phyloP scores from a whole-genome alignment of 2,329 filamentous ascomycete genomes.

The Phialophora expanda region DNA sequence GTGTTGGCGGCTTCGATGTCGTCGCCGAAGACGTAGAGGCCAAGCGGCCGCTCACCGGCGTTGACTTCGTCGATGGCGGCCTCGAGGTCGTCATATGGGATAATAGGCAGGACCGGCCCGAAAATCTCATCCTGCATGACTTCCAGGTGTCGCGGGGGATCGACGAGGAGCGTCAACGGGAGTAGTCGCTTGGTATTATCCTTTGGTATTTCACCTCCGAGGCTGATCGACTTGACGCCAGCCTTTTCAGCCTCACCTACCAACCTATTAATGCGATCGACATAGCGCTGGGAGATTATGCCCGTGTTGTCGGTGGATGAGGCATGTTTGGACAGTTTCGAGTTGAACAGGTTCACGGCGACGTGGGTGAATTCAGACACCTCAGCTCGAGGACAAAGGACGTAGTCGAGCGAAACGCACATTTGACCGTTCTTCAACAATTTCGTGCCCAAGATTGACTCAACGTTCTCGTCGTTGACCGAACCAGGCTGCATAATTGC shows the following conservation, averaged over 20 bases:
- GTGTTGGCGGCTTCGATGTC: slow-evolving; percentile 46
- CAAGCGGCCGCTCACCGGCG: slow-evolving; percentile 46
- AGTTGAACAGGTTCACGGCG: slow-evolving; percentile 44
- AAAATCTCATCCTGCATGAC: slow-evolving; percentile 48
- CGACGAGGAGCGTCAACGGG: neutral
- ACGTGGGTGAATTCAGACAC: slow-evolving; percentile 46
- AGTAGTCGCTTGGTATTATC: neutral
- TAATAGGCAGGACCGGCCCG: slow-evolving; percentile 51
- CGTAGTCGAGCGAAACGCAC: slow-evolving; percentile 51
- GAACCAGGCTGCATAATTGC: slow-evolving; percentile 52
- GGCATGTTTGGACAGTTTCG: slow-evolving; percentile 40
- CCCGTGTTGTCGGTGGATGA: slow-evolving; percentile 34
- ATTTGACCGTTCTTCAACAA: slow-evolving; percentile 53
- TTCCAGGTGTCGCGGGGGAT: slow-evolving; percentile 5
- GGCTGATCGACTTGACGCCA: slow-evolving; percentile 40
- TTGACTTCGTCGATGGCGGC: slow-evolving; percentile 42
- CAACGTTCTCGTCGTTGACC: slow-evolving; percentile 51
- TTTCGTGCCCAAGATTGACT: slow-evolving; percentile 52
- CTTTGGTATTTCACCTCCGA: neutral
- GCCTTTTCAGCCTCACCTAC: slow-evolving; percentile 43
- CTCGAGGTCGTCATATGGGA: slow-evolving; percentile 41
- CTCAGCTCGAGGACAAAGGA: slow-evolving; percentile 48
- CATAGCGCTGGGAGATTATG: slow-evolving; percentile 53
- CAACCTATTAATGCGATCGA: slow-evolving; percentile 48
- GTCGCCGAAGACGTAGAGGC: slow-evolving; percentile 51